These are phyloP conservation scores for Diplocarpon mali DNA, from an alignment of 2,329 filamentous ascomycete species.

Conservation along the genomic window DNA sequence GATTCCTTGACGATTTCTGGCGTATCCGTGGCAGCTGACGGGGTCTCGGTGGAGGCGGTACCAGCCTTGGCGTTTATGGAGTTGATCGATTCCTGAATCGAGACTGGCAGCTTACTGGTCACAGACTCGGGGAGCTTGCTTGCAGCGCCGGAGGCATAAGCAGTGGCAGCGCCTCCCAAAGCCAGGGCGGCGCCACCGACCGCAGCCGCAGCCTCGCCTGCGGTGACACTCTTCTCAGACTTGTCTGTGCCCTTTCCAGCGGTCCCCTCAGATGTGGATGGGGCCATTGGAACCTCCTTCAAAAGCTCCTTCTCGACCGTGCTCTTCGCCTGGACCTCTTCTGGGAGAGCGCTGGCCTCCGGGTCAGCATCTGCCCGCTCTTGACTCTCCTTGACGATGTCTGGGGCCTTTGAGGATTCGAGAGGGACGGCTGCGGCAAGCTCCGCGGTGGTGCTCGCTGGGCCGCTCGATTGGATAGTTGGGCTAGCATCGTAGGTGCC, in stretches of 20 bases:
- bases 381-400: slow-evolving; percentile 62
- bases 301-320: slow-evolving; percentile 61
- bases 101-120: slow-evolving; percentile 40
- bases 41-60: slow-evolving; percentile 26
- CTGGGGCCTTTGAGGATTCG: slow-evolving; percentile 38
- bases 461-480: slow-evolving; percentile 39
- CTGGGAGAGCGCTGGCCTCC: slow-evolving; percentile 56
- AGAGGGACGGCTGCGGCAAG: slow-evolving; percentile 34
- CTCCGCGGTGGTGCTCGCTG: slow-evolving; percentile 32
- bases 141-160: slow-evolving; percentile 27
- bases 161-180: slow-evolving; percentile 33
- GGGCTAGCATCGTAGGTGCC: slow-evolving; percentile 41
- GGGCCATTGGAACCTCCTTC: slow-evolving; percentile 51
- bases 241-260: slow-evolving; percentile 42
- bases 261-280: slow-evolving; percentile 45
- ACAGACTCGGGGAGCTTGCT: slow-evolving; percentile 42
- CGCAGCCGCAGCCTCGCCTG: slow-evolving; percentile 32
- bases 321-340: slow-evolving; percentile 61
- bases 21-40: slow-evolving; percentile 36
- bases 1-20: slow-evolving; percentile 47
- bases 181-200: slow-evolving; percentile 33
- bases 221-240: slow-evolving; percentile 35
- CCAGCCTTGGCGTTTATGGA: slow-evolving; percentile 34
- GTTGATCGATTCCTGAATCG: slow-evolving; percentile 41
- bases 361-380: slow-evolving; percentile 50